Evolutionary conservation across 805 yeast species (phyloP).

Genomic region (Yarrowia divulgata): DNA sequence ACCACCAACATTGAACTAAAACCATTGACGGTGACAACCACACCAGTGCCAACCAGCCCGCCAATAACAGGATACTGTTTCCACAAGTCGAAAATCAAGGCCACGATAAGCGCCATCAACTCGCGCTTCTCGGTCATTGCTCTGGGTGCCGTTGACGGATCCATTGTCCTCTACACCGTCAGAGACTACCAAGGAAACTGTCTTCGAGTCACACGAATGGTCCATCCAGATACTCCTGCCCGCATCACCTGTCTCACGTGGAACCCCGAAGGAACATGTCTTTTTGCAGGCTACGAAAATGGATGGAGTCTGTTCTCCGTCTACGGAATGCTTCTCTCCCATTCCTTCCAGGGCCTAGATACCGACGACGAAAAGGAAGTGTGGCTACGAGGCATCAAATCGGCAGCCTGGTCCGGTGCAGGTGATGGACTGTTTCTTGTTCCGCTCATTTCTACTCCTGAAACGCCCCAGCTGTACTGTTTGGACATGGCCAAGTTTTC

Average conservation of each 20-base stretch:
- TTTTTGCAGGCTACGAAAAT: constrained; percentile 49
- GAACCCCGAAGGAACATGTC: constrained; percentile 52
- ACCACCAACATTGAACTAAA: neutral
- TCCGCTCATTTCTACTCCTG: constrained; percentile 39
- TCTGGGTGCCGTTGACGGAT: constrained; percentile 53
- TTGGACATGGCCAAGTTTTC: constrained; percentile 34
- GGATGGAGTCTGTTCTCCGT: constrained; percentile 61
- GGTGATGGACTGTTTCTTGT: constrained; percentile 52
- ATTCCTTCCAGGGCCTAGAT: constrained; percentile 49
- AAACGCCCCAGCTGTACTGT: constrained; percentile 1
- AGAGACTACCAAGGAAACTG: constrained; percentile 50
- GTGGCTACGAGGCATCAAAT: constrained; percentile 46
- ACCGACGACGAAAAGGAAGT: constrained; percentile 44
- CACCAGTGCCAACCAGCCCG: neutral
- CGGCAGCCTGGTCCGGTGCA: constrained; percentile 51
- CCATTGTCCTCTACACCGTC: constrained; percentile 52
- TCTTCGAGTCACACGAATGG: constrained; percentile 46
- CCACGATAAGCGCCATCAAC: constrained; percentile 50
- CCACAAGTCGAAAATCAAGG: constrained; percentile 40
- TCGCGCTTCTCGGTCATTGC: constrained; percentile 54
- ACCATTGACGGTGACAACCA: neutral
- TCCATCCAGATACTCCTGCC: constrained; percentile 47
- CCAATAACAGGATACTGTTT: constrained; percentile 27
- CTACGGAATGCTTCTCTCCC: constrained; percentile 57
- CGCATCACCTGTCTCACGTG: constrained; percentile 47